Evolutionary conservation across 2,329 filamentous ascomycete species (phyloP).

Genomic region (Phialemoniopsis sp.): DNA sequence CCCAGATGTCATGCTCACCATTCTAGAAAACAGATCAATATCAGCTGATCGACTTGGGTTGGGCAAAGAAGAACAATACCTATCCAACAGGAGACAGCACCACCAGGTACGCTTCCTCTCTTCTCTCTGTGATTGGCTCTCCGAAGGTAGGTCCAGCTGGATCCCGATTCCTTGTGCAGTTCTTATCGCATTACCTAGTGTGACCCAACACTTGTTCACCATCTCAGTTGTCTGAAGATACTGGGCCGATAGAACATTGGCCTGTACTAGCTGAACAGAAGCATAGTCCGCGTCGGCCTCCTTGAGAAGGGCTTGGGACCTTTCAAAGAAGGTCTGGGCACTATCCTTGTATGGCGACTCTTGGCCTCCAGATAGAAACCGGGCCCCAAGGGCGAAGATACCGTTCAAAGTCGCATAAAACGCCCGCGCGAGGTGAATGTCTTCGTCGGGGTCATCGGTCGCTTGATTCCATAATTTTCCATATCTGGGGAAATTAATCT

Average conservation of each 20-base stretch:
- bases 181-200: too few relatives aligned
- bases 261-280: slow-evolving; percentile 4
- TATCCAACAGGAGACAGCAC: too few relatives aligned
- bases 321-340: slow-evolving; percentile 2
- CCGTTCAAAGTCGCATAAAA: slow-evolving; percentile 3
- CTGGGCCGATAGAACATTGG: slow-evolving; percentile 2
- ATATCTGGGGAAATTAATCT: too few relatives aligned
- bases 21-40: too few relatives aligned
- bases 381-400: slow-evolving; percentile 1
- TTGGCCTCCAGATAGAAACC: not conserved
- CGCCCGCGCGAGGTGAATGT: not conserved
- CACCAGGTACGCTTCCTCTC: too few relatives aligned
- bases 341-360: not conserved
- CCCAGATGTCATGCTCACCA: too few relatives aligned
- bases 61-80: too few relatives aligned
- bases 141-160: too few relatives aligned
- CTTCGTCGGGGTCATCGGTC: not conserved
- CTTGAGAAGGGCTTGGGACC: slow-evolving; percentile 1
- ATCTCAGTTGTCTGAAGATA: slow-evolving; percentile 3
- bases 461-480: slow-evolving; percentile 7
- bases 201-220: slow-evolving; percentile 5
- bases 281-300: slow-evolving; percentile 2
- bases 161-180: too few relatives aligned
- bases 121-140: too few relatives aligned
- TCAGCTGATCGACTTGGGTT: too few relatives aligned